phyloP scores from a whole-genome alignment of 108 stramenopile genomes.

The Licmophora abbreviata region DNA sequence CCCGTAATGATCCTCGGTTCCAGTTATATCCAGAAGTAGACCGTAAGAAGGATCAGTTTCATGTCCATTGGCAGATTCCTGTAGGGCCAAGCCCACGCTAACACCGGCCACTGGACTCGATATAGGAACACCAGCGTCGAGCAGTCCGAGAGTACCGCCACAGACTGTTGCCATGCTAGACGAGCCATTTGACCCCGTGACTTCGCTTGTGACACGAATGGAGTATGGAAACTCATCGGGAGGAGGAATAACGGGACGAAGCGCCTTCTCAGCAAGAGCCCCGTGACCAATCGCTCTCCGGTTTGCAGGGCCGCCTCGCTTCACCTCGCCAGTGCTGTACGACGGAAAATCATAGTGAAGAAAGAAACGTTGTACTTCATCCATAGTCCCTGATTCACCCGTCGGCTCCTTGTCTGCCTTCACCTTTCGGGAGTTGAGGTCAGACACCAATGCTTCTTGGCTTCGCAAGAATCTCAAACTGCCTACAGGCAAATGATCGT shows the following conservation, averaged over 20 bases:
- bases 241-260: conserved; percentile 71
- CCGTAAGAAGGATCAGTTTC: conserved; percentile 13
- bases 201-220: conserved; percentile 76
- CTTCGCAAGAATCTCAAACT: conserved; percentile 42
- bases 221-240: conserved; percentile 76
- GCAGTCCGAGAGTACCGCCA: conserved; percentile 71
- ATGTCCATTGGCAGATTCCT: conserved; percentile 2
- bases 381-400: conserved; percentile 56
- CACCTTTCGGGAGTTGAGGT: conserved; percentile 46
- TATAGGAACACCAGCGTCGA: conserved; percentile 91
- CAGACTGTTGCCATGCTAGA: conserved; percentile 73
- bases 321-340: conserved; percentile 55
- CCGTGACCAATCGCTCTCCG: conserved; percentile 50
- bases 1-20: conserved; percentile 80
- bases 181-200: conserved; percentile 74
- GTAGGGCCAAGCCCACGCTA: conserved; percentile 63
- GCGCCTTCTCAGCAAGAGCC: conserved; percentile 80
- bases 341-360: conserved; percentile 89
- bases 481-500: conserved; percentile 34
- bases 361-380: conserved; percentile 44
- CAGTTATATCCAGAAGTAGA: conserved; percentile 84
- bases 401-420: conserved; percentile 49
- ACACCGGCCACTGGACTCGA: conserved; percentile 77
- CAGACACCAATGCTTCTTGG: conserved; percentile 48
- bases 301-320: conserved; percentile 31